Evolutionary conservation across 2,329 filamentous ascomycete genomes (phyloP).

Genomic region (Bisporella sp.): DNA sequence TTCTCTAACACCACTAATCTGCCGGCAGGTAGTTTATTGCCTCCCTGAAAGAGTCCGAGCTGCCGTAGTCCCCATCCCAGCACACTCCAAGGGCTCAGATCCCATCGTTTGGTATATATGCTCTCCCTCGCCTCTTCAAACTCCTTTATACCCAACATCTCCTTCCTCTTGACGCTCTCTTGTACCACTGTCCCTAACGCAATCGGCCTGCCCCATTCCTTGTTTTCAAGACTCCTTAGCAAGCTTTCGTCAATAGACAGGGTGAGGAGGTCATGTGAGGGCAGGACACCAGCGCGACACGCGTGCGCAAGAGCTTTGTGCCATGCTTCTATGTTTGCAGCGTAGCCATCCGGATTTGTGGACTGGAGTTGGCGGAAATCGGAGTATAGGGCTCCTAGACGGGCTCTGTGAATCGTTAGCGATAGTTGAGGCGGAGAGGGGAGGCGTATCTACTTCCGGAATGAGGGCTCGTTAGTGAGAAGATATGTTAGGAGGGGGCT

Average conservation of each 20-base stretch:
- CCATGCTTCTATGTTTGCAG: constrained; percentile 76
- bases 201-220: constrained; percentile 73
- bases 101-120: constrained; percentile 72
- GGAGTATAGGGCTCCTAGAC: constrained; percentile 80
- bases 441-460: constrained; percentile 41
- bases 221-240: constrained; percentile 62
- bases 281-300: constrained; percentile 48
- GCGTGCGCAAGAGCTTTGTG: constrained; percentile 65
- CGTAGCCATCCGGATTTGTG: constrained; percentile 79
- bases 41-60: constrained; percentile 51
- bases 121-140: constrained; percentile 62
- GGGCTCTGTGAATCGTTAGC: constrained; percentile 44
- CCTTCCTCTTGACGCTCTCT: constrained; percentile 63
- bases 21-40: constrained; percentile 46
- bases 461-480: constrained; percentile 52
- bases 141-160: constrained; percentile 62
- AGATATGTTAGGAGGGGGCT: constrained; percentile 55
- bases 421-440: not conserved
- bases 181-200: constrained; percentile 70
- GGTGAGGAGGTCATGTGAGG: constrained; percentile 42
- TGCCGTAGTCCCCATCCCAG: constrained; percentile 70
- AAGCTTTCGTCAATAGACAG: constrained; percentile 56
- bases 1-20: constrained; percentile 61
- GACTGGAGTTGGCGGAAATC: constrained; percentile 71
- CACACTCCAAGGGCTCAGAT: constrained; percentile 57